Conservation (phyloP, 2,329 filamentous ascomycete genomes). For the Fusarium mangiferae region DNA sequence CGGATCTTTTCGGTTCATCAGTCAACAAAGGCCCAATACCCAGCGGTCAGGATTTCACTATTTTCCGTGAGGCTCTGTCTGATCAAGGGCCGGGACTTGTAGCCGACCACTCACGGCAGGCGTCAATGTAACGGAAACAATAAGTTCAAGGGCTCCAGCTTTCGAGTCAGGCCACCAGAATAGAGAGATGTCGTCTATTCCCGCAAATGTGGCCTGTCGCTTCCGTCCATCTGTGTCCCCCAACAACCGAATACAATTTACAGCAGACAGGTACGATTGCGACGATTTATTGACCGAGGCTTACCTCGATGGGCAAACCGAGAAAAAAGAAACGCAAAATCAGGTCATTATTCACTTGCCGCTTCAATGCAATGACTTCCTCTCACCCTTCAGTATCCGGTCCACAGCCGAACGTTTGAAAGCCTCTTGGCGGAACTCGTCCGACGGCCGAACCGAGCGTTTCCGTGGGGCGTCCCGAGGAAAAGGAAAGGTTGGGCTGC, state of each 20-base stretch:
- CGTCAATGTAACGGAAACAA: conserved; percentile 13
- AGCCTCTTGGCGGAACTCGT: conserved; percentile 21
- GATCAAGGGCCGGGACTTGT: conserved; percentile 15
- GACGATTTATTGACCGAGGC: neutral
- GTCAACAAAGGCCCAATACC: neutral
- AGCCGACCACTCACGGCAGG: conserved; percentile 7
- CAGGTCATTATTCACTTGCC: neutral
- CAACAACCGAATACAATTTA: conserved; percentile 9
- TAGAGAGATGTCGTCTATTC: conserved; percentile 12
- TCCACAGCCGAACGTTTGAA: neutral
- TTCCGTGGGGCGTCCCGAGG: conserved; percentile 37
- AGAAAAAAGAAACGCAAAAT: neutral
- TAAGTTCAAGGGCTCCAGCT: neutral
- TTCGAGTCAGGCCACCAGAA: conserved; percentile 26
- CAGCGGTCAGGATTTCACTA: conserved; percentile 6
- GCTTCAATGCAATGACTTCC: neutral
- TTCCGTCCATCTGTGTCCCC: neutral
- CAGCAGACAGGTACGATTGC: conserved; percentile 3
- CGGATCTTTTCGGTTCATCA: conserved; percentile 19
- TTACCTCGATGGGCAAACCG: neutral
- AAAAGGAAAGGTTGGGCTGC: conserved; percentile 18
- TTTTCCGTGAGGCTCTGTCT: conserved; percentile 29
- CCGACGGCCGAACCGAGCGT: conserved; percentile 42
- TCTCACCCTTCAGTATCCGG: conserved; percentile 2
- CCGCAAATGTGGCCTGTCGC: conserved; percentile 30